Evolutionary conservation across 2,329 filamentous ascomycete species (phyloP).

Genomic region (Neospermospora avenae): DNA sequence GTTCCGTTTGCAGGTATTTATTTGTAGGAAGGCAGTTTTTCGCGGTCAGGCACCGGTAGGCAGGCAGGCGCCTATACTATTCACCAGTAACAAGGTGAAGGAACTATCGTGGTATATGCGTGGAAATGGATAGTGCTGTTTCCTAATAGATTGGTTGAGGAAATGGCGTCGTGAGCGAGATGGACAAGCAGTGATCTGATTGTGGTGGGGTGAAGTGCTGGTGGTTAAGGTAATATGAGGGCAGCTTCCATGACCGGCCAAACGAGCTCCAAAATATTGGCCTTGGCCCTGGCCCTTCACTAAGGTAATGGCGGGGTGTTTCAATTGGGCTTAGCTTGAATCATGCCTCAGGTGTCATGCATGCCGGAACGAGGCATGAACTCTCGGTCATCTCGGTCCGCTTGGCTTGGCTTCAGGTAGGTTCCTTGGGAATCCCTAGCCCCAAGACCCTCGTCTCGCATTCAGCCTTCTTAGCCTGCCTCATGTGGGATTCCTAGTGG

Average conservation of each 20-base stretch:
- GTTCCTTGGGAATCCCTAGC: no score
- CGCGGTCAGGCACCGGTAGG: not conserved
- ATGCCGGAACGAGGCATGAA: not conserved
- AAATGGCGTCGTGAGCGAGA: not conserved
- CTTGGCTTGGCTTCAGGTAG: no score
- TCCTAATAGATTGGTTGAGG: not conserved
- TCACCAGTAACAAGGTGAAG: not conserved
- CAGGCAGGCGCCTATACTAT: not conserved
- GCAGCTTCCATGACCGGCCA: no score
- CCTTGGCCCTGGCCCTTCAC: no score
- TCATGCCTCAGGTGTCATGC: not conserved
- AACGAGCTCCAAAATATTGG: not conserved
- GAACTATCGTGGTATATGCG: not conserved
- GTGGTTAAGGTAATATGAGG: not conserved
- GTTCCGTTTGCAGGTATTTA: not conserved
- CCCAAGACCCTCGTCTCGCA: not conserved
- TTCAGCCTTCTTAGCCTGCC: slow-evolving; percentile 1
- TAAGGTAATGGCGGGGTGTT: not conserved
- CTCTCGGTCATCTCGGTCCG: not conserved
- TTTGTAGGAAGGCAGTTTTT: not conserved
- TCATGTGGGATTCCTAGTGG: slow-evolving; percentile 15
- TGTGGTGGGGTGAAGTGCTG: not conserved
- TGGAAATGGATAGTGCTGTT: not conserved
- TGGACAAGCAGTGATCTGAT: no score
- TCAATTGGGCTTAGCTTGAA: not conserved